Evolutionary conservation across 768 basidiomycete genomes (phyloP).

Genomic region (Epithele typhae): DNA sequence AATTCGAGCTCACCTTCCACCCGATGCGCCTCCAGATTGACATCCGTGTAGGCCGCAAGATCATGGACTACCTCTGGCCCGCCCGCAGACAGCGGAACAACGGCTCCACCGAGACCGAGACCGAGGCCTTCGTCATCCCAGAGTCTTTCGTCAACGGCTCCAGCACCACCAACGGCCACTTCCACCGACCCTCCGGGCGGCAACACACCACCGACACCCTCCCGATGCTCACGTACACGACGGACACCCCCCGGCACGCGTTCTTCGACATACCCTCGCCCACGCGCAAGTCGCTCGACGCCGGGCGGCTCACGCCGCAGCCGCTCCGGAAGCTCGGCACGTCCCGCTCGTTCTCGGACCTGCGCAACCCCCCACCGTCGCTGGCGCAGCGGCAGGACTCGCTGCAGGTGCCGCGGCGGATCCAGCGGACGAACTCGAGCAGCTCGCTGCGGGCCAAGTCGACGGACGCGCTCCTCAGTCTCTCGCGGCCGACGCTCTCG

Average conservation of each 20-base stretch:
- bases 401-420: constrained; percentile 15
- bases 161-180: too few relatives aligned
- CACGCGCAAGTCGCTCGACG: constrained; percentile 30
- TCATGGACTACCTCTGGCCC: constrained; percentile 90
- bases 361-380: constrained; percentile 36
- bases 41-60: constrained; percentile 69
- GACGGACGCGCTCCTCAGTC: constrained; percentile 33
- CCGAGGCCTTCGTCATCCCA: constrained; percentile 9
- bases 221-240: constrained; percentile 10
- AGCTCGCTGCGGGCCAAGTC: constrained; percentile 15
- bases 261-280: constrained; percentile 17
- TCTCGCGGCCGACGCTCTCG: constrained; percentile 10
- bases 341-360: constrained; percentile 70
- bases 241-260: constrained; percentile 17
- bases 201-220: constrained; percentile 1
- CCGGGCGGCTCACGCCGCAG: constrained; percentile 28
- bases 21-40: constrained; percentile 88
- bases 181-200: too few relatives aligned
- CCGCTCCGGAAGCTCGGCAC: constrained; percentile 46
- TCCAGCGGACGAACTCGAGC: constrained; percentile 34
- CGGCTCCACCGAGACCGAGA: constrained; percentile 17
- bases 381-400: constrained; percentile 25
- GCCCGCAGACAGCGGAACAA: constrained; percentile 42
- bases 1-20: constrained; percentile 77
- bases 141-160: neutral